Base-by-base conservation (phyloP, 1,139 yeast species). In the Candida gigantensis region DNA sequence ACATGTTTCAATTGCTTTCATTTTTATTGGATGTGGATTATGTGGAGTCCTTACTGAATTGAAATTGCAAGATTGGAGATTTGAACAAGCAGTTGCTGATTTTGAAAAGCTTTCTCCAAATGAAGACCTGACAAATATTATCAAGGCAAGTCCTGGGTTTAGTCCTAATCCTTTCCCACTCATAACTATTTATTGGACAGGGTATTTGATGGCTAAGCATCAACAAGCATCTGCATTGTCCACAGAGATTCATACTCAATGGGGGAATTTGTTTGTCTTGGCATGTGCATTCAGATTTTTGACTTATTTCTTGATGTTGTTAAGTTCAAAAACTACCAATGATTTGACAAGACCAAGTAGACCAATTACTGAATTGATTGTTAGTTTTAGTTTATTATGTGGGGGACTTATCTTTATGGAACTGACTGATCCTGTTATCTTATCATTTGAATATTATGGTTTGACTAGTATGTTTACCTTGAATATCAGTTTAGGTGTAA, bases 331-430 rank as follows among this genome's bases (percentile, higher is more conserved):
- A 11, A 60, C 70, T 17, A 41, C 51, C 6, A 47, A 47, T 16
- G 47, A 46, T 12, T 53, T 67, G 36, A 65, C 80, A 4, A 74
- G 79, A 49, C 72, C 75, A 5, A 42, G 54, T 16, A 55, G 70
- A 41, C 98, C 98, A 19, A 74, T 90, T 48, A 86, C 96, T 1
- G 98, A 92, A 61, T 64, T 90, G 35, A 56, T 92, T 24, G 79
- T 83, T 0, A 70, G 90, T 18, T 90, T 90, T 64, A 76, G 89
- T 42, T 71, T 92, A 45, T 59, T 92, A 17, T 76, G 89, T 45
- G 98, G 98, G 30, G 98, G 98, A 5, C 59, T 85, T 46, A 82
- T 92, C 17, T 92, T 92, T 57, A 88, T 90, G 90, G 89, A 88
- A 60, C 82, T 94, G 41, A 85, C 95, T 34, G 89, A 85, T 52